Conservation (phyloP, 306 rosid species). For the Hylodesmum podocarpum region DNA sequence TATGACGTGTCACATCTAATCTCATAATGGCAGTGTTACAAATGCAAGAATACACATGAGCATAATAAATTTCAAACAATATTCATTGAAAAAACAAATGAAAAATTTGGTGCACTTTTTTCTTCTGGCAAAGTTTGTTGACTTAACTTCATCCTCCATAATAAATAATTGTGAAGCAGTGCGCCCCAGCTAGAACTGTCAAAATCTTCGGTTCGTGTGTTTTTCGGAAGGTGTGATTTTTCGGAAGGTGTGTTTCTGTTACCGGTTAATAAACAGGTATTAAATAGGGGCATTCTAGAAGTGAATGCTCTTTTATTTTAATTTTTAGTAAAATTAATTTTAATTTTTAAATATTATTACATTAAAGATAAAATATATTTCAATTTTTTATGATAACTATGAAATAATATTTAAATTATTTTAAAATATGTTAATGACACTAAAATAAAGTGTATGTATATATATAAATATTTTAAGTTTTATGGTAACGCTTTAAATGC, state of each 20-base stretch:
- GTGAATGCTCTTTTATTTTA: not conserved
- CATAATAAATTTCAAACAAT: not conserved
- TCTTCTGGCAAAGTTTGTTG: not conserved
- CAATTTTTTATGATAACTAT: too few relatives aligned
- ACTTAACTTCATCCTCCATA: not conserved
- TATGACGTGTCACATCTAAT: not conserved
- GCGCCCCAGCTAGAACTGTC: not conserved
- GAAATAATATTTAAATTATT: too few relatives aligned
- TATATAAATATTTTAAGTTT: too few relatives aligned
- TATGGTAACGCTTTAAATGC: too few relatives aligned
- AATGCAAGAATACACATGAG: constrained; percentile 5
- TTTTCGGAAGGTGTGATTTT: not conserved
- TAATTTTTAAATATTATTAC: too few relatives aligned
- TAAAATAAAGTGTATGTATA: too few relatives aligned
- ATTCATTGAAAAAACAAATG: not conserved
- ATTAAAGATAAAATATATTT: too few relatives aligned
- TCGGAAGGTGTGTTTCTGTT: not conserved
- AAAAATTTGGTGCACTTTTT: not conserved
- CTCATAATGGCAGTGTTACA: not conserved
- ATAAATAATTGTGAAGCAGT: not conserved
- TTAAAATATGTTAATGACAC: too few relatives aligned
- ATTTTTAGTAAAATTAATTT: not conserved
- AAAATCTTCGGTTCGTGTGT: not conserved
- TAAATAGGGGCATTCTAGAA: not conserved
- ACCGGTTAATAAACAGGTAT: not conserved